Conservation (phyloP, 2,329 filamentous ascomycete species). For the Fusarium papillatum region DNA sequence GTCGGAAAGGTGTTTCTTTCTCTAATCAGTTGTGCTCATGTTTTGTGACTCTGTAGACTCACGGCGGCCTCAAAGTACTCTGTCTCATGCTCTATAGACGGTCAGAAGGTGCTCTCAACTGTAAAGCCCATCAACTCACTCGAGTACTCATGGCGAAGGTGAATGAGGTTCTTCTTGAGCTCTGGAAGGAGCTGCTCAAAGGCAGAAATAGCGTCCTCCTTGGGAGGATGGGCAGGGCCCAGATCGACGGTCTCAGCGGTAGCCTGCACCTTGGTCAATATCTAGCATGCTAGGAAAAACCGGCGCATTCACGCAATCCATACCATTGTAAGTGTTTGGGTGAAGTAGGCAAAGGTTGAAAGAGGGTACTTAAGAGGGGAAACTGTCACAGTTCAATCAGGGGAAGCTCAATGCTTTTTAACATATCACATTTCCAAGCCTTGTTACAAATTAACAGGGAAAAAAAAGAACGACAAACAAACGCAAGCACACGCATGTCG, state of each 20-base stretch:
- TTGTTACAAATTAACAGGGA: constrained; percentile 11
- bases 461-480: constrained; percentile 10
- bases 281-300: too few relatives aligned
- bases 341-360: neutral
- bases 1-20: constrained; percentile 57
- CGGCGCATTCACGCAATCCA: neutral
- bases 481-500: constrained; percentile 31
- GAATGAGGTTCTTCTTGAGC: constrained; percentile 65
- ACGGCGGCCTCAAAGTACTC: constrained; percentile 67
- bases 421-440: constrained; percentile 3
- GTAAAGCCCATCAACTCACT: constrained; percentile 48
- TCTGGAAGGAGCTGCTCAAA: constrained; percentile 64
- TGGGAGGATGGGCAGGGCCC: constrained; percentile 59
- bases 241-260: constrained; percentile 67
- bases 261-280: constrained; percentile 51
- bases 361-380: neutral
- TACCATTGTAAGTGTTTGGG: constrained; percentile 35
- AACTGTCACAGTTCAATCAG: neutral
- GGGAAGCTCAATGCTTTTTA: constrained; percentile 17
- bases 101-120: constrained; percentile 4
- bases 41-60: constrained; percentile 12
- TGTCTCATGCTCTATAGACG: constrained; percentile 63
- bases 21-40: neutral
- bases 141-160: constrained; percentile 60
- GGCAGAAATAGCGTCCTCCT: constrained; percentile 64